Evolutionary conservation across 257 asterid genomes (phyloP).

Genomic region (Lithospermum erythrorhizon): DNA sequence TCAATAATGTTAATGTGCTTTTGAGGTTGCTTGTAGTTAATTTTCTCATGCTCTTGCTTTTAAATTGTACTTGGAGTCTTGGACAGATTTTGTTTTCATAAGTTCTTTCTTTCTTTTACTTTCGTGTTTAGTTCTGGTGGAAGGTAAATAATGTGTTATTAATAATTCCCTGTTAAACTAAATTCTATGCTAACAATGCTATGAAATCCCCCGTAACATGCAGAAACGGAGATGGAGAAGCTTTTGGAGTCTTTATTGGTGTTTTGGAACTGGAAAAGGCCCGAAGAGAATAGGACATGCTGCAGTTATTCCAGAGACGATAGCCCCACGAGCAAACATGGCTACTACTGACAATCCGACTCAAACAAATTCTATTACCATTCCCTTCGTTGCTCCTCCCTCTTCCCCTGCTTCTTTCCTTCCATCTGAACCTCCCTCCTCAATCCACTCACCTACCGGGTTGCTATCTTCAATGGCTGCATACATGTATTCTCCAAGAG

Average conservation of each 20-base stretch:
- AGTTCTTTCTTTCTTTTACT: no score
- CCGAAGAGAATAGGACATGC: constrained; percentile 69
- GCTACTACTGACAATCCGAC: constrained; percentile 29
- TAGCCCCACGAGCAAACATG: constrained; percentile 28
- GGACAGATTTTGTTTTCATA: no score
- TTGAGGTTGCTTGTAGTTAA: no score
- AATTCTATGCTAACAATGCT: not conserved
- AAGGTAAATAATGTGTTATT: no score
- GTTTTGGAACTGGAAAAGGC: constrained; percentile 61
- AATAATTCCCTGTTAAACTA: no score
- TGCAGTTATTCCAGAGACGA: constrained; percentile 49
- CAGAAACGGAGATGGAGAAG: constrained; percentile 61
- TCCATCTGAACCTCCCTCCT: constrained; percentile 81
- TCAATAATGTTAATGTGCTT: no score
- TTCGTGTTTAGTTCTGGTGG: no score
- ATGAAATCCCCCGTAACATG: not conserved
- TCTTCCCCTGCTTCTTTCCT: constrained; percentile 92
- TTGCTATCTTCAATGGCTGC: constrained; percentile 43
- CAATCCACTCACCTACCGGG: constrained; percentile 67
- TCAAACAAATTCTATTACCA: constrained; percentile 39
- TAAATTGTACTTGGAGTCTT: no score
- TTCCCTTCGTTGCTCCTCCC: constrained; percentile 89
- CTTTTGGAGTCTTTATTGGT: constrained; percentile 70
- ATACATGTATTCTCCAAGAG: constrained; percentile 75
- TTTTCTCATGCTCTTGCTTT: no score